Evolutionary conservation across 2,329 filamentous ascomycete genomes (phyloP).

Genomic region (Parascedosporium putredinis): DNA sequence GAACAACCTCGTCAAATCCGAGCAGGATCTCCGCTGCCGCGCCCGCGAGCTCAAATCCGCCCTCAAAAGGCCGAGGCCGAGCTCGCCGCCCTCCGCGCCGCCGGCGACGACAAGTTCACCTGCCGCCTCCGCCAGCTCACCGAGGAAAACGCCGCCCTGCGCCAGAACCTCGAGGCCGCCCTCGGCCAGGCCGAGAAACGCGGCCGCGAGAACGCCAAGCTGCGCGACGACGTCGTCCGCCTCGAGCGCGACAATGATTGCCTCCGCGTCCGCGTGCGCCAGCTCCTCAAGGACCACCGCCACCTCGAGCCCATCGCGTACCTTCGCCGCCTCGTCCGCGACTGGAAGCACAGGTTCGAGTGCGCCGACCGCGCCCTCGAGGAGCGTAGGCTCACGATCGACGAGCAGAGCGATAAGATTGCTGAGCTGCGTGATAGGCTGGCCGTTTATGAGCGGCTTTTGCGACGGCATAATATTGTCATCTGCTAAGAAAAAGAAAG

Average conservation of each 20-base stretch:
- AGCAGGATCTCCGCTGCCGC: conserved; percentile 16
- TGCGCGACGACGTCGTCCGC: conserved; percentile 25
- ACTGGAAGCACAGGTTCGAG: conserved; percentile 4
- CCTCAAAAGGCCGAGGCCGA: conserved; percentile 26
- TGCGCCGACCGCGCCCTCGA: conserved; percentile 5
- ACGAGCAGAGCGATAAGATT: conserved; percentile 7
- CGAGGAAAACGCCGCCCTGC: conserved; percentile 28
- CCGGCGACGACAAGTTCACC: conserved; percentile 25
- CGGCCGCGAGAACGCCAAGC: conserved; percentile 22
- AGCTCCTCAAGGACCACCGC: conserved; percentile 20
- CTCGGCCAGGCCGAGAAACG: conserved; percentile 26
- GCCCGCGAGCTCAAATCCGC: conserved; percentile 24
- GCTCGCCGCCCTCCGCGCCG: conserved; percentile 21
- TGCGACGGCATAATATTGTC: conserved; percentile 4
- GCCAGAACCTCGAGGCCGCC: conserved; percentile 24
- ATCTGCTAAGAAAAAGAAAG: not conserved
- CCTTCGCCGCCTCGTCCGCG: conserved; percentile 7
- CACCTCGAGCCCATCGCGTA: conserved; percentile 6
- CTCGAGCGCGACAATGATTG: conserved; percentile 28
- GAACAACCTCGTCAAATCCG: conserved; percentile 18
- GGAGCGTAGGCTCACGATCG: conserved; percentile 8
- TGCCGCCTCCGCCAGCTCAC: conserved; percentile 24
- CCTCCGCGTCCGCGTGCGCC: conserved; percentile 25
- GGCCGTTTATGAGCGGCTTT: not conserved
- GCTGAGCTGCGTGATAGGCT: conserved; percentile 3